phyloP scores from a whole-genome alignment of 2,329 filamentous ascomycete species.

The Xylariaceae sp. region DNA sequence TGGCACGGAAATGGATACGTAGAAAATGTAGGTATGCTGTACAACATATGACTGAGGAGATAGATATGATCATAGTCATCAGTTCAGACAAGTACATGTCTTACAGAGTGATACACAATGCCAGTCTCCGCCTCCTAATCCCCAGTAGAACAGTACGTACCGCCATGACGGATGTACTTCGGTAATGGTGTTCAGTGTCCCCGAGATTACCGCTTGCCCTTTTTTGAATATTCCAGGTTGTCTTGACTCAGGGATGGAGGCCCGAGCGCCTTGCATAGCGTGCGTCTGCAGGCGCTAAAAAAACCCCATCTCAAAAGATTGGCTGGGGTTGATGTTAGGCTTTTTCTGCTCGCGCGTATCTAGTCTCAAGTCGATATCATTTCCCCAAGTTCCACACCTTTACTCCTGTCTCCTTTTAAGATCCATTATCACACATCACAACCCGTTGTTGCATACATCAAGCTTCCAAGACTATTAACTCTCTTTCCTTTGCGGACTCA shows the following conservation, averaged over 20 bases:
- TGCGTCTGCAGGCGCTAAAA: constrained; percentile 29
- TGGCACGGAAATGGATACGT: neutral
- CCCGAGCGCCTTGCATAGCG: constrained; percentile 29
- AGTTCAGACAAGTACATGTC: too few species aligned
- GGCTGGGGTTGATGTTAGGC: constrained; percentile 30
- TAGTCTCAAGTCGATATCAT: constrained; percentile 31
- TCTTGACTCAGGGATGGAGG: constrained; percentile 20
- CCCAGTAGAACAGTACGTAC: neutral
- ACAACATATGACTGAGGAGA: too few species aligned
- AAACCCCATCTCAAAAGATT: constrained; percentile 18
- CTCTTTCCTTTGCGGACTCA: constrained; percentile 16
- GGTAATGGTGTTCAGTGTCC: constrained; percentile 6
- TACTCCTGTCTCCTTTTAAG: constrained; percentile 15
- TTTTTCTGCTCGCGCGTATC: constrained; percentile 26
- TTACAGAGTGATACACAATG: too few species aligned
- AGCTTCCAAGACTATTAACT: constrained; percentile 3
- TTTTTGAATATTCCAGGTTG: constrained; percentile 2
- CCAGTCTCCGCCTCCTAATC: too few species aligned
- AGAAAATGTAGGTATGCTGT: too few species aligned
- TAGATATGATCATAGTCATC: too few species aligned
- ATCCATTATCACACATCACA: constrained; percentile 5
- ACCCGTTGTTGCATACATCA: constrained; percentile 22
- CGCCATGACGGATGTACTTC: constrained; percentile 19
- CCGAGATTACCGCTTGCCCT: constrained; percentile 3
- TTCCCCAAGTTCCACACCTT: constrained; percentile 39